Conservation (phyloP, 2,329 filamentous ascomycete species). For the Triangularia verruculosa region DNA sequence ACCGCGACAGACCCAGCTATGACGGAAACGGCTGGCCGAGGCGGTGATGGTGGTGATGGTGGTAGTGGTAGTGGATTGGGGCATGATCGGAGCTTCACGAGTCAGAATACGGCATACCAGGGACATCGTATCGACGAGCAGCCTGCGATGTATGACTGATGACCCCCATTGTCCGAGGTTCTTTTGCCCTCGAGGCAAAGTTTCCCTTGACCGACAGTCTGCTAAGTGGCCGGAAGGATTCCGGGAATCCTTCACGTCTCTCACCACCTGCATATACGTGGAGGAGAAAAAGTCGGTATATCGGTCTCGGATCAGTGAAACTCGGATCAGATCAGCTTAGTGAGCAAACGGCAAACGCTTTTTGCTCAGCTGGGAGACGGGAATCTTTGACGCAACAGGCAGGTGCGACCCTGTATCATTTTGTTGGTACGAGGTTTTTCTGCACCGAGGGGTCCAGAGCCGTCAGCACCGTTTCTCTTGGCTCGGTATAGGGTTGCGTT, state of each 20-base stretch:
- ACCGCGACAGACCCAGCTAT: not conserved
- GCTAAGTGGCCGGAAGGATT: not conserved
- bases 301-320: not conserved
- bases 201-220: not conserved
- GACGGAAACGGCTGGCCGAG: not conserved
- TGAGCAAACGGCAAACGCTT: not conserved
- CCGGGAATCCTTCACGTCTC: not conserved
- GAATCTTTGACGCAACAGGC: not conserved
- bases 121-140: slow-evolving; percentile 2
- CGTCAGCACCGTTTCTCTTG: not conserved
- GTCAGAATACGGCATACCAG: not conserved
- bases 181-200: too few relatives aligned
- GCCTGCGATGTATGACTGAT: slow-evolving; percentile 1
- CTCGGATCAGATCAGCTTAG: not conserved
- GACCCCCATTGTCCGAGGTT: not conserved
- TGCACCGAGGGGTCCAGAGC: not conserved
- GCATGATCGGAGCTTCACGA: not conserved
- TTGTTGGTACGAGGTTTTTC: not conserved
- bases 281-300: not conserved
- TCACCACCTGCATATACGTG: not conserved
- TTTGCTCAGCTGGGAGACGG: not conserved
- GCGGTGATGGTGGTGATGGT: not conserved
- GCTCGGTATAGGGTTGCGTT: not conserved
- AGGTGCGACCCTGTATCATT: not conserved
- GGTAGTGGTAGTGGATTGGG: not conserved